Evolutionary conservation across 2,329 filamentous ascomycete genomes (phyloP).

Genomic region (Chaetomium globosum): DNA sequence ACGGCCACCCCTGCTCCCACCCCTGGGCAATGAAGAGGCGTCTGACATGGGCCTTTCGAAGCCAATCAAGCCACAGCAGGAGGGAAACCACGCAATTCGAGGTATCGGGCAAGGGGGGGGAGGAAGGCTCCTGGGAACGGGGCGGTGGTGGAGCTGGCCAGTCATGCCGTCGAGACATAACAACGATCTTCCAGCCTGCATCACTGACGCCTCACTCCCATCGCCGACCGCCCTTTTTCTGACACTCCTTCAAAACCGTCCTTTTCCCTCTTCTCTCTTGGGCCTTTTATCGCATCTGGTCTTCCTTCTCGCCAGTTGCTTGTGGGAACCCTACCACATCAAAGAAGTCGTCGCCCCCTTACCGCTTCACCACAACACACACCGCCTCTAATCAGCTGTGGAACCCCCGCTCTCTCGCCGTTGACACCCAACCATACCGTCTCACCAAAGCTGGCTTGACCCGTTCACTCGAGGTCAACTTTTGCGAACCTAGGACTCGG

Average conservation of each 20-base stretch:
- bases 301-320: slow-evolving; percentile 20
- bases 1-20: slow-evolving; percentile 13
- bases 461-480: slow-evolving; percentile 55
- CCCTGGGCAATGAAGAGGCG: slow-evolving; percentile 28
- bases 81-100: slow-evolving; percentile 36
- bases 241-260: slow-evolving; percentile 37
- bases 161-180: slow-evolving; percentile 35
- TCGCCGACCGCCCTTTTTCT: slow-evolving; percentile 33
- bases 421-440: slow-evolving; percentile 32
- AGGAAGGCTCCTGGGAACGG: slow-evolving; percentile 30
- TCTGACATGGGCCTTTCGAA: slow-evolving; percentile 34
- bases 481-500: slow-evolving; percentile 30
- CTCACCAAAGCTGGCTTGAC: slow-evolving; percentile 42
- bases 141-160: slow-evolving; percentile 34
- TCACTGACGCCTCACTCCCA: slow-evolving; percentile 30
- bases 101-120: slow-evolving; percentile 24
- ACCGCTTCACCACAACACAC: slow-evolving; percentile 17
- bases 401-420: slow-evolving; percentile 15
- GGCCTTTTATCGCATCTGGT: slow-evolving; percentile 20
- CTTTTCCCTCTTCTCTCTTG: slow-evolving; percentile 21
- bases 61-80: slow-evolving; percentile 36
- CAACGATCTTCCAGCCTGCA: slow-evolving; percentile 36
- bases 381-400: slow-evolving; percentile 25
- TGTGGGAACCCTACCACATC: slow-evolving; percentile 24
- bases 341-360: slow-evolving; percentile 16